Base-by-base conservation (phyloP, 129 eudicot species). In the Tagetes erecta region DNA sequence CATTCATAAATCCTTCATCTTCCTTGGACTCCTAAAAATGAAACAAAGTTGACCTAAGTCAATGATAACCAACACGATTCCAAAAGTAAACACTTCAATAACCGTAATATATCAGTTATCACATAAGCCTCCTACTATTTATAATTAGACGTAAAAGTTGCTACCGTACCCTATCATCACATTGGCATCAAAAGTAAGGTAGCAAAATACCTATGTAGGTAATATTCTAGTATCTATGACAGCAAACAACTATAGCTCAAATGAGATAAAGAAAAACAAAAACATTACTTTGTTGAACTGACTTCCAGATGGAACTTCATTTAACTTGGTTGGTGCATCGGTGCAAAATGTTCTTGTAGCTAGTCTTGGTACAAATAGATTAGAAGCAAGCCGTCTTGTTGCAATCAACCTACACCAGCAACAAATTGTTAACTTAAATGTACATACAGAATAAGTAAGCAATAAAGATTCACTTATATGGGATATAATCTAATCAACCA, bases 271-370 rank as follows among this genome's bases (percentile, higher is more conserved):
- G 50, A 11, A 44, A 33, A 44, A 33, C 41, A 69, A 60, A 8
- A 33, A 38, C 11, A 47, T 84, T 81, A 84, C 88, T 33, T 75
- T 76, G 77, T 52, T 57, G 1, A 52, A n/a, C 38, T 80, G 86
- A 64, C 67, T 71, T 59, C 35, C 42, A 1, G 41, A 38, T 40
- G 77, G 84, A 67, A 72, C 76, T 9, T 56, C 75, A 44, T 79
- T 77, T 42, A 74, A 64, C 13, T 65, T 80, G 27, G 40, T 52
- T 14, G 82, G 74, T 3, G 87, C 77, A 47, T 53, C 71, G 45
- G 65, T 81, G 70, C 81, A 83, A 65, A 90, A 90, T 42, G 90
- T 50, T 79, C 87, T 83, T 73, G 67, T 55, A 31, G 80, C 34
- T 41, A 73, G 35, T 59, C 55, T 87, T 37, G 55, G 62, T 63